Evolutionary conservation across 495 filamentous ascomycete genomes (phyloP), one percentile per base, ranked within the genome.

Genomic region (Monascus purpureus): DNA sequence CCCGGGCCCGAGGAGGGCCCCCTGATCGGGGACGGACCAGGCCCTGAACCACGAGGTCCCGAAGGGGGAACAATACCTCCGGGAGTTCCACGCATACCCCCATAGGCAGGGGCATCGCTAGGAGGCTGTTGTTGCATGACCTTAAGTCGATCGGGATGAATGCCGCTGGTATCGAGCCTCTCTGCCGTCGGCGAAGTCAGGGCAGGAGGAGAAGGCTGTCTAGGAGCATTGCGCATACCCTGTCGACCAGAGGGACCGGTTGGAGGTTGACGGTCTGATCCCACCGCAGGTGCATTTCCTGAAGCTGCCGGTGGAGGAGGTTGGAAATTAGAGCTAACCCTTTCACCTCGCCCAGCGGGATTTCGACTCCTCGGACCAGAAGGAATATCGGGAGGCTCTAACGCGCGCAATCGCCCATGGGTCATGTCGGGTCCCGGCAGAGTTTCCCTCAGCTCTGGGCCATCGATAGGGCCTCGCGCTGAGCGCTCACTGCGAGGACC

Each of bases 311-410:
- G 36, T 11, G 41, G 15, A 17, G 57, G 42, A 14, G 41, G 51
- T 14, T 45, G 37, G 13, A 48, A 41, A 5, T 43, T 49, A 18
- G 46, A 40, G 15, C 40, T 48, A 37, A 52, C 54, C 15, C 60
- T 55, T 28, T 51, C 50, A 32, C 52, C 41, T 9, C 58, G 53
- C 5, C 39, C 44, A 13, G 52, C 29, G 11, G 39, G 33, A 46
- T 51, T 60, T 27, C 59, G 45, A 20, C 68, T 66, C 25, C 80
- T 64, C 2, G 84, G 85, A 1, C 82, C 85, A 15, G 73, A 77
- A 1, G 84, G 82, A 27, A 76, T 70, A 27, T 75, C 74, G 6
- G 63, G 46, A 19, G 61, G 45, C 12, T 83, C 78, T 13, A 60
- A 54, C 25, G 59, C 59, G 18, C 62, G 61, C 23, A 70, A 54